phyloP scores from a whole-genome alignment of 495 filamentous ascomycete genomes.

The Lasiosphaeria hispida region DNA sequence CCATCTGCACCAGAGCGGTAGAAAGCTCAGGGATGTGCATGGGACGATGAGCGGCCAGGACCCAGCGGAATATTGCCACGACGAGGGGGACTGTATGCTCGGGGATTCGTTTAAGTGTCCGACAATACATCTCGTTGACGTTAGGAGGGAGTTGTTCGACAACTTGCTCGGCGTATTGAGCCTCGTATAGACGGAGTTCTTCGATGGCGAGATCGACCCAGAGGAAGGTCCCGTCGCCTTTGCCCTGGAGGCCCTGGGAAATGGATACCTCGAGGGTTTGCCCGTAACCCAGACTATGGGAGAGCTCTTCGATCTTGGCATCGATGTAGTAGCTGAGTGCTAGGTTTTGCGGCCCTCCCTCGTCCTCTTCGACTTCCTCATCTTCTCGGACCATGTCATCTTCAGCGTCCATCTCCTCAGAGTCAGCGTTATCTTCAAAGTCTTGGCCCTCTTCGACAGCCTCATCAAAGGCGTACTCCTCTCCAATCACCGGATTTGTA shows the following conservation, averaged over 20 bases:
- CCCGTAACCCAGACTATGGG: not conserved
- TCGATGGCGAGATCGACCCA: slow-evolving; percentile 5
- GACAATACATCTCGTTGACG: not conserved
- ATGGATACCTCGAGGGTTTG: not conserved
- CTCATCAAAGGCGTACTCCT: not conserved
- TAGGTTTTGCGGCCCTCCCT: not conserved
- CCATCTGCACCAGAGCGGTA: slow-evolving; percentile 2
- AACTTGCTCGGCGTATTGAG: not conserved
- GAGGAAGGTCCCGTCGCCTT: slow-evolving; percentile 1
- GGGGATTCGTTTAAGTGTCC: not conserved
- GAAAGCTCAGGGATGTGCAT: not conserved
- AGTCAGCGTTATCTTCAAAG: not conserved
- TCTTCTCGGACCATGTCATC: no score
- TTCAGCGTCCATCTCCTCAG: not conserved
- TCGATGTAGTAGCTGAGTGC: not conserved
- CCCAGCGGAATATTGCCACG: not conserved
- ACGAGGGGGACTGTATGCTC: not conserved
- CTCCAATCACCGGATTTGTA: no score
- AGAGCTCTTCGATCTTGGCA: not conserved
- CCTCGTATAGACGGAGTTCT: slow-evolving; percentile 2
- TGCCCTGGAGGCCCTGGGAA: not conserved
- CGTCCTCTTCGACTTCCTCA: not conserved
- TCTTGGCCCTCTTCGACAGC: not conserved
- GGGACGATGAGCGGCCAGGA: not conserved
- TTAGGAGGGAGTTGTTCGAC: slow-evolving; percentile 1